Conservation (phyloP, 495 filamentous ascomycete species). For the Penicillium pancosmium region DNA sequence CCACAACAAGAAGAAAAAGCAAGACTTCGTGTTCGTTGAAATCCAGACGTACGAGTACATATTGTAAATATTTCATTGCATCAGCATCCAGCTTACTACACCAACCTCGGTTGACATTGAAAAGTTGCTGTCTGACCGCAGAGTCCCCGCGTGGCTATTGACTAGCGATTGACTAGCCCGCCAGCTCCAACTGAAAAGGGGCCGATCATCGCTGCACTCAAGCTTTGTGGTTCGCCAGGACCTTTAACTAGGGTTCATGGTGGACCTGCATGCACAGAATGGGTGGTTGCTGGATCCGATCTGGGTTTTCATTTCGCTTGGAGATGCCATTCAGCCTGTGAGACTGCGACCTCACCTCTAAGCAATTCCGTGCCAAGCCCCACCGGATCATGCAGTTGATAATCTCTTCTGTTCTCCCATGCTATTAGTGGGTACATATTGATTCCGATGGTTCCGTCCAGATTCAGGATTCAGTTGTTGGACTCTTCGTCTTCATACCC, state of each 20-base stretch:
- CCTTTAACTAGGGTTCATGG: constrained; percentile 1
- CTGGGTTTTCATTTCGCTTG: constrained; percentile 14
- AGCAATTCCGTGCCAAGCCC: not conserved
- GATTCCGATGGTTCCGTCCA: not conserved
- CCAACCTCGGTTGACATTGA: not conserved
- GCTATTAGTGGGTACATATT: not conserved
- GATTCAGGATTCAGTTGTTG: not conserved
- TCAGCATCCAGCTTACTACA: not conserved
- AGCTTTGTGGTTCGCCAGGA: not conserved
- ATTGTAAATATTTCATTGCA: not conserved
- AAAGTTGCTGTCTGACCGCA: constrained; percentile 1
- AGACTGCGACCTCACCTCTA: not conserved
- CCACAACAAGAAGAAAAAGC: not conserved
- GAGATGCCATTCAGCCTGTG: not conserved
- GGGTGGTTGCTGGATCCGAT: not conserved
- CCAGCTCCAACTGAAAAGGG: constrained; percentile 3
- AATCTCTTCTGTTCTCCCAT: not conserved
- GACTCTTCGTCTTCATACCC: not conserved
- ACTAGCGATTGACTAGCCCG: constrained; percentile 8
- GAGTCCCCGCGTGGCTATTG: constrained; percentile 6
- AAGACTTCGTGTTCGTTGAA: not conserved
- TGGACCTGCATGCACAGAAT: constrained; percentile 1
- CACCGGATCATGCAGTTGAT: not conserved
- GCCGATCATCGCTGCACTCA: constrained; percentile 4
- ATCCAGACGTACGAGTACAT: not conserved